phyloP scores from a whole-genome alignment of 2,329 filamentous ascomycete genomes.

The Alternaria brassicae region DNA sequence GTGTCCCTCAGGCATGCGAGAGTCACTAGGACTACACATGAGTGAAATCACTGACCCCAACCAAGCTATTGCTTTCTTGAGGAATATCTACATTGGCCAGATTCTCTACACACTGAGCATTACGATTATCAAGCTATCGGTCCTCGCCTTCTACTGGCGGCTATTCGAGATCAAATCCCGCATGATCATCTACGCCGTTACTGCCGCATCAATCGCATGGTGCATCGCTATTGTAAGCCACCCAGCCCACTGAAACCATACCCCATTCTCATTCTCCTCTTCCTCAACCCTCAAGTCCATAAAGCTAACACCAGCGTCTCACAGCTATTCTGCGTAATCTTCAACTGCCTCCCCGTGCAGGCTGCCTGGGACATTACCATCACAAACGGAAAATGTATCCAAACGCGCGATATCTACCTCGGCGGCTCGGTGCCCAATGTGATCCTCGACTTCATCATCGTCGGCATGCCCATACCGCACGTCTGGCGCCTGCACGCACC shows the following conservation, averaged over 20 bases:
- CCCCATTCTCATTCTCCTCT: too few relatives aligned
- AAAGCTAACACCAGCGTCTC: not conserved
- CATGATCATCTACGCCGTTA: constrained; percentile 16
- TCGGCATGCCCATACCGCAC: constrained; percentile 35
- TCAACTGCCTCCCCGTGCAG: constrained; percentile 29
- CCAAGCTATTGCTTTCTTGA: constrained; percentile 23
- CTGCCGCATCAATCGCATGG: constrained; percentile 26
- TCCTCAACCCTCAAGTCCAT: too few relatives aligned
- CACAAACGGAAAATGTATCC: constrained; percentile 27
- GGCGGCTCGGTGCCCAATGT: constrained; percentile 37
- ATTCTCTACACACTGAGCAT: constrained; percentile 29
- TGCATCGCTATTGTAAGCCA: constrained; percentile 25
- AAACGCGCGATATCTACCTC: constrained; percentile 26
- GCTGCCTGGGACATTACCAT: constrained; percentile 34
- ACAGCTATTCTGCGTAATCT: constrained; percentile 27
- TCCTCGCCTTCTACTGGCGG: constrained; percentile 37
- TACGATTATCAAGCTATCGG: constrained; percentile 30
- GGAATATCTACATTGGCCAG: constrained; percentile 26
- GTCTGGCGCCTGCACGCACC: constrained; percentile 34
- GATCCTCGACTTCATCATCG: constrained; percentile 30
- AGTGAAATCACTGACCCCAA: constrained; percentile 10
- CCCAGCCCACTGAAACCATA: not conserved
- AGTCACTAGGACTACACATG: constrained; percentile 22
- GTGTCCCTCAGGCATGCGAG: constrained; percentile 22
- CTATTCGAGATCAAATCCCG: constrained; percentile 30